Evolutionary conservation across 352 stramenopile genomes (phyloP), one percentile per base, ranked within the genome.

Genomic region (Phytophthora europaea): DNA sequence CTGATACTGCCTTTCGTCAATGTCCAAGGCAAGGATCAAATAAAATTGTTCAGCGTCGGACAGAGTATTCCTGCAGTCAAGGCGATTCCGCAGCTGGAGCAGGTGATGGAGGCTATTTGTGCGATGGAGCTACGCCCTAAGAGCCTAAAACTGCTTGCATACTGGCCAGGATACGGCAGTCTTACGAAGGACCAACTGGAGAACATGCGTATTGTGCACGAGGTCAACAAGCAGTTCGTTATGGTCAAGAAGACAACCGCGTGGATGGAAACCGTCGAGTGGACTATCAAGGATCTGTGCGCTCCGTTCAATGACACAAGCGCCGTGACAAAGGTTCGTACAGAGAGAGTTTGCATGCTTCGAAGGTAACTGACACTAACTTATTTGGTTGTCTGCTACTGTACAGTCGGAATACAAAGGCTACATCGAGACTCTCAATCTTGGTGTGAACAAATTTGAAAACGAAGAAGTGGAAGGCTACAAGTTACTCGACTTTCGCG

Each of bases 151-250:
- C 9, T 64, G 7, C 20, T 71, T 34, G 55, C 64, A n/a, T 38
- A 38, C 15, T 71, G 64, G 55, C n/a, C 23, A 36, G 43, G 34
- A 6, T 71, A 47, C 16, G 64, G 28, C 5, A 47, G 15, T 16
- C 13, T 36, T 61, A 18, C 34, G 34, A 43, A 3, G 34, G 2
- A 43, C 2, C 34, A 43, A 43, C 6, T 43, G 2, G 34, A 43
- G 34, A 3, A 43, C 34, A 43, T 43, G 34, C 34, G 34, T 16
- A 0, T 43, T 4, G 34, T 43, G 34, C 34, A 16, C 2, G 34
- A 43, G 2, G 34, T 7, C 34, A 4, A 43, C 34, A 43, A 43
- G 13, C 1, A 1, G 2, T 43, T 43, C 34, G 2, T 3, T 43
- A 4, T 43, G 34, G 34, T 15, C 1, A 43, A 16, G 1, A 43